Base-by-base conservation (phyloP, 2,329 filamentous ascomycete species). In the Cercospora berteroae region DNA sequence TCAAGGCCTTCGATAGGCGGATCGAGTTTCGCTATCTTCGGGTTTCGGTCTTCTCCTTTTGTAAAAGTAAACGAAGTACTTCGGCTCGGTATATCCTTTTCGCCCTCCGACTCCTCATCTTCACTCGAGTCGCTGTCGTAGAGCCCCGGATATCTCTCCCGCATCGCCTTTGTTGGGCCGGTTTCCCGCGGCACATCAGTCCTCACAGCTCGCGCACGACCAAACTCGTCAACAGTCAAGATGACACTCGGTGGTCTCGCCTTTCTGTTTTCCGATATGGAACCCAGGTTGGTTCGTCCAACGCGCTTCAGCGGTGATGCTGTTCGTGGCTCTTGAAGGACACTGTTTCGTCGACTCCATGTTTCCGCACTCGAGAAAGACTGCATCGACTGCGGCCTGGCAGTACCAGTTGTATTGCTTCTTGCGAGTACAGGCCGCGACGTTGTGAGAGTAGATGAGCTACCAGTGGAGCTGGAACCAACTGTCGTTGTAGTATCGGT, bases 271-370 rank as follows among this genome's bases (percentile, higher is more conserved):
- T 84, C 83, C 3, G 82, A 81, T 13, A 84, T 84, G 7, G 81
- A 78, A 39, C 78, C 79, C 3, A 84, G 77, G 16, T 79, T 79
- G 2, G 78, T 75, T 60, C 70, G 74, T 36, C 79, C 81, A 66
- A 79, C 75, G 8, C 82, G 77, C 73, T 84, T 84, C 23, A 84
- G 67, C 0, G 83, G 83, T 16, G 83, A 84, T 3, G 80, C 78
- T 33, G 79, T 80, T 12, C 82, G 79, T 44, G 80, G 79, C 23
- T 82, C 78, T 42, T 78, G 76, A 64, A 67, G 73, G 67, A 73
- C 58, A 36, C 71, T 76, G 60, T 71, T 74, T 67, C 73, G 77
- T 4, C 74, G 69, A 63, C 57, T 70, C 4, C 76, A 63, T 5
- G 69, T 59, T 12, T 71, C 71, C 48, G 44, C 58, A 55, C 79